Percentiles rank a stretch among this genome's conserved stretches.
Evolutionary conservation across 495 filamentous ascomycete species (phyloP).

Genomic region (Penicillium paxilli): DNA sequence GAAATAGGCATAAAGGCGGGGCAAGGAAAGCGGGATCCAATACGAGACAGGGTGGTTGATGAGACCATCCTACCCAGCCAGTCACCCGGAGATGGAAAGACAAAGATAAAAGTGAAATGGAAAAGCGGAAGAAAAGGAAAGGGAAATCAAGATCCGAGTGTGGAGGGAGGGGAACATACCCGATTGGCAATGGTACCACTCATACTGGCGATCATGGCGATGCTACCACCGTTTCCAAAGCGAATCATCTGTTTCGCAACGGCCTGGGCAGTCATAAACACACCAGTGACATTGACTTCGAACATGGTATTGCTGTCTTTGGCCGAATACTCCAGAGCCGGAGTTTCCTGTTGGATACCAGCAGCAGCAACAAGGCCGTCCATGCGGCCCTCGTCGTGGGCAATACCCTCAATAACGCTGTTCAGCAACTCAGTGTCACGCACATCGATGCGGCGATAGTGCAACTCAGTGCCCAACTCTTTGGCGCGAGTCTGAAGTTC

Average conservation of each 20-base stretch:
- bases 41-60: not conserved
- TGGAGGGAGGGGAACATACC: slow-evolving; percentile 35
- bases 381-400: slow-evolving; percentile 66
- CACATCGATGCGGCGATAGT: slow-evolving; percentile 84
- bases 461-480: slow-evolving; percentile 67
- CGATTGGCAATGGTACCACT: slow-evolving; percentile 68
- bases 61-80: too few relatives aligned
- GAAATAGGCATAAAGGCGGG: not conserved
- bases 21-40: not conserved
- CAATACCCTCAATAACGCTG: slow-evolving; percentile 66
- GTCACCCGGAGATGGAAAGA: too few relatives aligned
- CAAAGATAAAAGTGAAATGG: too few relatives aligned
- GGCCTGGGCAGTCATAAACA: slow-evolving; percentile 72
- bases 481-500: slow-evolving; percentile 63
- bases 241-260: slow-evolving; percentile 75
- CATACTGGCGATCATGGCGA: slow-evolving; percentile 75
- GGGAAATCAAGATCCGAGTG: not conserved
- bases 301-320: slow-evolving; percentile 72
- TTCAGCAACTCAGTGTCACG: slow-evolving; percentile 72
- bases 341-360: slow-evolving; percentile 68
- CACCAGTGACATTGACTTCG: slow-evolving; percentile 73
- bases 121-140: not conserved
- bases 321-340: slow-evolving; percentile 67
- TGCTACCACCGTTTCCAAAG: slow-evolving; percentile 69
- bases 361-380: slow-evolving; percentile 79